Evolutionary conservation across 2,329 filamentous ascomycete species (phyloP).

Genomic region (Aspergillus aculeatinus): DNA sequence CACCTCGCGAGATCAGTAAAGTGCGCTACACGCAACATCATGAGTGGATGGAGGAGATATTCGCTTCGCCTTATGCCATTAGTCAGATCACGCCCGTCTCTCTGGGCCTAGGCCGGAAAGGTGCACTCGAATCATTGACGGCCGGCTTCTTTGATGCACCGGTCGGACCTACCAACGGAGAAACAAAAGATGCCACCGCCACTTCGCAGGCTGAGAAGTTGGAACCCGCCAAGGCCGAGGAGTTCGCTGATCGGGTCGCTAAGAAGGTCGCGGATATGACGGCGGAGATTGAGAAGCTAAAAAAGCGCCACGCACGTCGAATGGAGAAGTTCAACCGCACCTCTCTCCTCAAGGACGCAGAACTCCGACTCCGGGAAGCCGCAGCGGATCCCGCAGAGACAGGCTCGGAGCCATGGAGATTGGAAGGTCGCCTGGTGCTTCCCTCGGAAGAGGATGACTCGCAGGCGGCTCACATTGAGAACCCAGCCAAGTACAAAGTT

Average conservation of each 20-base stretch:
- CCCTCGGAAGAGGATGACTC: conserved; percentile 36
- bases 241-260: conserved; percentile 76
- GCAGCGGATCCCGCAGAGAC: conserved; percentile 56
- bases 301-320: conserved; percentile 71
- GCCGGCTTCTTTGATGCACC: conserved; percentile 77
- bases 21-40: conserved; percentile 91
- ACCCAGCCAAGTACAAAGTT: conserved; percentile 49
- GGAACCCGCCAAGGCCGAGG: conserved; percentile 72
- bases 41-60: conserved; percentile 98
- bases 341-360: conserved; percentile 69
- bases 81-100: conserved; percentile 83
- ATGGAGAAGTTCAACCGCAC: conserved; percentile 73
- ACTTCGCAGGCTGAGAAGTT: conserved; percentile 58
- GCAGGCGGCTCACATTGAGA: conserved; percentile 39
- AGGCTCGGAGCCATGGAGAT: conserved; percentile 61
- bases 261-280: conserved; percentile 71
- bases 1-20: conserved; percentile 83
- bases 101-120: conserved; percentile 79
- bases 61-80: conserved; percentile 85
- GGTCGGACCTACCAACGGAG: conserved; percentile 29
- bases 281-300: conserved; percentile 81
- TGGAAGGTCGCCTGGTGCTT: conserved; percentile 54
- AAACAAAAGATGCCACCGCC: conserved; percentile 31
- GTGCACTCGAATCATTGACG: conserved; percentile 77
- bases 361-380: conserved; percentile 70